Percentiles rank a stretch among this genome's conserved stretches.
These are phyloP conservation scores for Straminergon stramineum DNA, from an alignment of 225 moss, liverwort and hornwort genomes.

Conservation along the genomic window DNA sequence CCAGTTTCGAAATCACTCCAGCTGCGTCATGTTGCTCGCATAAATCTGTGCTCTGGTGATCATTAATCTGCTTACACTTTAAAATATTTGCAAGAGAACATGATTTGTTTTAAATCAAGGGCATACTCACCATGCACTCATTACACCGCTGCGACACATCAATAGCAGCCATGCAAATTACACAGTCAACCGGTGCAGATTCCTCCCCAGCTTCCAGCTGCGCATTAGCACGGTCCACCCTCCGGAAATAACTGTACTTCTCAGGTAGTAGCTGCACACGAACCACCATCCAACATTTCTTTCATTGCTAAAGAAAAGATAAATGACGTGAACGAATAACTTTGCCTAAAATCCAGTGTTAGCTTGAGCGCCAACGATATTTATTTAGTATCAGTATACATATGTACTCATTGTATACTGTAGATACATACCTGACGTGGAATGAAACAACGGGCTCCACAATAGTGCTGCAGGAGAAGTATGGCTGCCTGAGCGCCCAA, in stretches of 20 bases:
- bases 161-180: conserved; percentile 93
- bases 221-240: conserved; percentile 45
- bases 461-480: conserved; percentile 87
- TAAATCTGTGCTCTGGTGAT: background rate
- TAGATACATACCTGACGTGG: conserved; percentile 59
- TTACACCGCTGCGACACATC: conserved; percentile 64
- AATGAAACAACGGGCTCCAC: conserved; percentile 92
- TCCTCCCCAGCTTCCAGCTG: conserved; percentile 49
- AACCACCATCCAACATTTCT: background rate
- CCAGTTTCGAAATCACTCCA: background rate
- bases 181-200: conserved; percentile 60
- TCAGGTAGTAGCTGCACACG: conserved; percentile 66
- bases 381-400: background rate
- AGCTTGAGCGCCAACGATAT: background rate
- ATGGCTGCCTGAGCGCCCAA: conserved; percentile 67
- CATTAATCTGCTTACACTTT: background rate
- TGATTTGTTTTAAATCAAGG: background rate
- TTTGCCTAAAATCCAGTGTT: background rate
- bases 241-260: conserved; percentile 89
- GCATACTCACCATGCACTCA: conserved; percentile 75
- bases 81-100: background rate
- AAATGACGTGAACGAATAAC: background rate
- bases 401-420: background rate
- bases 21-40: background rate
- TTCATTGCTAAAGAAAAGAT: background rate